Percentiles rank a stretch among this genome's conserved stretches.
phyloP scores from a whole-genome alignment of 495 filamentous ascomycete genomes.

The Lasiosphaeris hirsuta region DNA sequence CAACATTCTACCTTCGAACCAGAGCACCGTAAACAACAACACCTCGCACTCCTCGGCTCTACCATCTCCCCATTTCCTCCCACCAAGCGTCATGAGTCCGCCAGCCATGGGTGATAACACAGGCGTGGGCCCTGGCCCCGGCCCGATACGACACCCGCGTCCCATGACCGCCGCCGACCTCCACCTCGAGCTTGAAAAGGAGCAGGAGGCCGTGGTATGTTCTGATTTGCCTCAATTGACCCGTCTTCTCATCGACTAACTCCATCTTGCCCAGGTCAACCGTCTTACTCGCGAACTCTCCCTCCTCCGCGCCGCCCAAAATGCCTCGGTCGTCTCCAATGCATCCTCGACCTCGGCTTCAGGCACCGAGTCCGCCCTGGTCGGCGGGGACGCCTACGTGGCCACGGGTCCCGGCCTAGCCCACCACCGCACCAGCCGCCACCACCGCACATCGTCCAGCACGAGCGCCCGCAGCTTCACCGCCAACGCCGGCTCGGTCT shows the following conservation, averaged over 20 bases:
- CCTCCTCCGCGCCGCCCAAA: slow-evolving; percentile 71
- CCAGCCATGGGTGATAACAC: slow-evolving; percentile 48
- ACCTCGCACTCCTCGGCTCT: slow-evolving; percentile 24
- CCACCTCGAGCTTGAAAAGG: slow-evolving; percentile 82
- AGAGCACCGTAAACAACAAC: slow-evolving; percentile 46
- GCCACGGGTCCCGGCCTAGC: slow-evolving; percentile 38
- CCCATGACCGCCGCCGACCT: slow-evolving; percentile 84
- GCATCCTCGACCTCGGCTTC: slow-evolving; percentile 63
- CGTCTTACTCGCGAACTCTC: slow-evolving; percentile 84
- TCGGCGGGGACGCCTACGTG: slow-evolving; percentile 30
- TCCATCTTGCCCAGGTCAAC: slow-evolving; percentile 62
- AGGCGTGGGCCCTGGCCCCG: slow-evolving; percentile 60
- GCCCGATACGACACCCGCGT: slow-evolving; percentile 73
- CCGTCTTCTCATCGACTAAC: slow-evolving; percentile 3
- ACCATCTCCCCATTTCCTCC: slow-evolving; percentile 16
- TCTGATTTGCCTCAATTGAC: neutral
- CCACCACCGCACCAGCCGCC: slow-evolving; percentile 37
- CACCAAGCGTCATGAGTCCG: slow-evolving; percentile 38
- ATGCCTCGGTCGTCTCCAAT: slow-evolving; percentile 77
- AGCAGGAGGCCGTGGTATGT: slow-evolving; percentile 88
- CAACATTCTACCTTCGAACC: slow-evolving; percentile 53
- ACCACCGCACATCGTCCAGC: slow-evolving; percentile 44
- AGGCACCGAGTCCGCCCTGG: slow-evolving; percentile 32
- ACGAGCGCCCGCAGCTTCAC: slow-evolving; percentile 59
- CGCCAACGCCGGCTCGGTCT: slow-evolving; percentile 37